These are phyloP conservation scores for Halophytophthora batemanensis DNA, from an alignment of 352 stramenopile species.

Conservation along the genomic window DNA sequence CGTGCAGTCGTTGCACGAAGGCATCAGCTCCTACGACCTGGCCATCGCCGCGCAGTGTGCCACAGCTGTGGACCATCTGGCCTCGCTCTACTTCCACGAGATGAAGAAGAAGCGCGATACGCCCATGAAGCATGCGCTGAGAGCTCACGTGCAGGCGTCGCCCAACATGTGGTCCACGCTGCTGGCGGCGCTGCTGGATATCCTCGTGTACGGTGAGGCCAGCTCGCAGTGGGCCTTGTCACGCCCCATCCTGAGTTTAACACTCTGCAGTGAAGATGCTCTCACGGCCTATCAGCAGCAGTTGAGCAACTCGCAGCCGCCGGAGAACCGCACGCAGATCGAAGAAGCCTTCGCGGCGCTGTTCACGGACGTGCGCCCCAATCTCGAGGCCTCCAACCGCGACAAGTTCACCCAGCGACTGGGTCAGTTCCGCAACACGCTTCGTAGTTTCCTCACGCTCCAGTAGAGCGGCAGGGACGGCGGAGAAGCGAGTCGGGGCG, in stretches of 20 bases:
- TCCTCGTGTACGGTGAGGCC: constrained; percentile 95
- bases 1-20: constrained; percentile 91
- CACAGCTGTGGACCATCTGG: constrained; percentile 94
- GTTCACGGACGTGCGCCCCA: constrained; percentile 93
- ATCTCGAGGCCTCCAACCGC: constrained; percentile 95
- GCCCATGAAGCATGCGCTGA: constrained; percentile 90
- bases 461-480: constrained; percentile 40
- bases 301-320: constrained; percentile 91
- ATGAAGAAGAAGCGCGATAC: constrained; percentile 97
- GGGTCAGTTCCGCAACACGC: constrained; percentile 94
- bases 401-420: constrained; percentile 98
- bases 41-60: constrained; percentile 94
- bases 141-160: constrained; percentile 89
- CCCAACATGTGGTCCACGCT: constrained; percentile 91
- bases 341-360: constrained; percentile 96
- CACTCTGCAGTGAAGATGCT: constrained; percentile 93
- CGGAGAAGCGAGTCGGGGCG: constrained; percentile 7
- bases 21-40: constrained; percentile 89
- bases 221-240: constrained; percentile 98
- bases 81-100: constrained; percentile 93
- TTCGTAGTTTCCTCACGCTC: constrained; percentile 93
- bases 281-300: constrained; percentile 95
- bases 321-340: constrained; percentile 91
- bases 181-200: constrained; percentile 93
- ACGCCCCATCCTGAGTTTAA: constrained; percentile 96